A percentile compares a stretch with the other conserved stretches of the same genome.
Evolutionary conservation across 2,329 filamentous ascomycete species (phyloP).

Genomic region (Claviceps maximensis): DNA sequence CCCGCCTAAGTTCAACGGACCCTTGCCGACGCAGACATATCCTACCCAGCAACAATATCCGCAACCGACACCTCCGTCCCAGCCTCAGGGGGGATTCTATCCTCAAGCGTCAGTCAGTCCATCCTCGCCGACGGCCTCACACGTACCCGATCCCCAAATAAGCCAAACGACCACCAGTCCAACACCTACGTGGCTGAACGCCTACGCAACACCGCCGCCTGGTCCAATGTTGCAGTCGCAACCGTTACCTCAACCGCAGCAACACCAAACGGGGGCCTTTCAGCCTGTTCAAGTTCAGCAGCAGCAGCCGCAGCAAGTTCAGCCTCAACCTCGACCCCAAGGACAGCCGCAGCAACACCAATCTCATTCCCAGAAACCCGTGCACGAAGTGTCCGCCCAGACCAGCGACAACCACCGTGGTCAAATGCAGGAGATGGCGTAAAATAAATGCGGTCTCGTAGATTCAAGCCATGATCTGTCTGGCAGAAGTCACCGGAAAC

Average conservation of each 20-base stretch:
- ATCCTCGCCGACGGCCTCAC: conserved; percentile 7
- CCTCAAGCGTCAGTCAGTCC: conserved; percentile 6
- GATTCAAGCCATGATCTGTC: not conserved
- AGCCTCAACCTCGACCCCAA: not conserved
- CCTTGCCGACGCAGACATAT: conserved; percentile 8
- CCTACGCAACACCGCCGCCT: conserved; percentile 8
- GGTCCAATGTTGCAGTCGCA: conserved; percentile 10
- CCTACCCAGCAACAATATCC: conserved; percentile 12
- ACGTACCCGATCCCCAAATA: conserved; percentile 11
- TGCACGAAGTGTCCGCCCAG: conserved; percentile 25
- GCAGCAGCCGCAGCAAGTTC: not conserved
- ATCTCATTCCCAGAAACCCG: not conserved
- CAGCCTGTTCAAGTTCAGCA: not conserved
- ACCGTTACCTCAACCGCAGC: too few relatives aligned
- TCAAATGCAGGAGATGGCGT: conserved; percentile 27
- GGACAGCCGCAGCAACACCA: not conserved
- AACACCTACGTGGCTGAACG: conserved; percentile 9
- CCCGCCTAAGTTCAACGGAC: conserved; percentile 14
- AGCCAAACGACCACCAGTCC: conserved; percentile 10
- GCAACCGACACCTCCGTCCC: conserved; percentile 3
- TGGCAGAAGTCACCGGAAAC: not conserved
- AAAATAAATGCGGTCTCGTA: not conserved
- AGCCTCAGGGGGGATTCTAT: conserved; percentile 9
- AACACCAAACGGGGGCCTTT: conserved; percentile 13
- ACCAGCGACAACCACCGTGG: conserved; percentile 23